Evolutionary conservation across 2,329 filamentous ascomycete genomes (phyloP).

Genomic region (Stenocarpella maydis): DNA sequence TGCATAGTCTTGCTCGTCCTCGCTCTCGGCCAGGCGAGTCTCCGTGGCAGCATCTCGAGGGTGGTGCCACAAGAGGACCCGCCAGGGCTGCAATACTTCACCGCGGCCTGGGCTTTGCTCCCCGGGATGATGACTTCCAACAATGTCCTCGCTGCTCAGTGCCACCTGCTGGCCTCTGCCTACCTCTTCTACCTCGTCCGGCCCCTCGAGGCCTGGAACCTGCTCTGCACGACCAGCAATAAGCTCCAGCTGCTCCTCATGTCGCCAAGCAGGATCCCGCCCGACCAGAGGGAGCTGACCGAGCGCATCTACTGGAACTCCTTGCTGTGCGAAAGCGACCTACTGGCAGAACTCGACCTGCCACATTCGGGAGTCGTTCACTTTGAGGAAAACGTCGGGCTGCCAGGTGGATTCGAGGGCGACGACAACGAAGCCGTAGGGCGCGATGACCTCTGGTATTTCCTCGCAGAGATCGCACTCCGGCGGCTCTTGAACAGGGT

Average conservation of each 20-base stretch:
- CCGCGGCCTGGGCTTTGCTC: conserved; percentile 79
- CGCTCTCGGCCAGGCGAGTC: conserved; percentile 78
- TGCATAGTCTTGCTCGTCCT: conserved; percentile 83
- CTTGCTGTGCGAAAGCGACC: conserved; percentile 80
- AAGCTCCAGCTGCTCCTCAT: conserved; percentile 83
- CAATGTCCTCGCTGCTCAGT: conserved; percentile 80
- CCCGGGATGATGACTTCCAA: conserved; percentile 83
- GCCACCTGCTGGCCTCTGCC: conserved; percentile 80
- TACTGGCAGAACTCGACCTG: conserved; percentile 80
- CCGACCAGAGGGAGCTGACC: conserved; percentile 74
- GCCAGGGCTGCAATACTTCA: conserved; percentile 81
- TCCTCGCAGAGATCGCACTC: conserved; percentile 82
- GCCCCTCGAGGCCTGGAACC: conserved; percentile 83
- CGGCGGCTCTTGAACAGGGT: conserved; percentile 80
- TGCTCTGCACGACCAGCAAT: conserved; percentile 81
- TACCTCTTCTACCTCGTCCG: conserved; percentile 86
- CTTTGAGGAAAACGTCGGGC: conserved; percentile 80
- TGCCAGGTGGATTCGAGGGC: conserved; percentile 82
- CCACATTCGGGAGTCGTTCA: conserved; percentile 85
- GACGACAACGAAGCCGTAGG: conserved; percentile 70
- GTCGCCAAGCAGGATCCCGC: conserved; percentile 74
- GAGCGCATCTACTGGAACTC: conserved; percentile 88
- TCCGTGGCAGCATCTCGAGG: conserved; percentile 78
- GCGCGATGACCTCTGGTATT: conserved; percentile 85
- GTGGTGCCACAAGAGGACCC: conserved; percentile 74